Base-by-base conservation (phyloP, 2,329 filamentous ascomycete species). In the Fusarium oligoseptatum region DNA sequence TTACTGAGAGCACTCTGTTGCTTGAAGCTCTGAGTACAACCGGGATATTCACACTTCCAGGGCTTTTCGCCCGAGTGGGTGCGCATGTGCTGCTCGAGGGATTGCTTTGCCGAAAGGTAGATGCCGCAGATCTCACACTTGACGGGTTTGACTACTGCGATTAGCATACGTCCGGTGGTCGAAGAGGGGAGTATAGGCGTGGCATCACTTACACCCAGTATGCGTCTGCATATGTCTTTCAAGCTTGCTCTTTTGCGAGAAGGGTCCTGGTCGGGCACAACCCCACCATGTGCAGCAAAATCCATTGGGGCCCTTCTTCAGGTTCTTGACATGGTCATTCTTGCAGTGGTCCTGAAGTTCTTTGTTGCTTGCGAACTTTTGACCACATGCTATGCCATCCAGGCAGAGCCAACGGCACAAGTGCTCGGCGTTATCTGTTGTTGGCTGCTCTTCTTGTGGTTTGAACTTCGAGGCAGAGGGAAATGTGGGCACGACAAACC, bases 31-130 rank as follows among this genome's bases (percentile, higher is more conserved):
- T 90, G 91, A 24, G 80, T 82, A 73, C 91, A 92, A 39, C 85
- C 85, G 4, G 80, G 77, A 29, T 79, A 80, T 11, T 82, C 79
- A 78, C 92, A 94, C 45, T 86, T 82, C 82, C 90, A 92, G 29
- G 92, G 91, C 71, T 89, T 92, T 70, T 90, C 88, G 43, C 91
- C 90, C 0, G 91, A 92, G 77, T 94, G 92, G 3, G 89, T 92
- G 20, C 91, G 88, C 78, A 89, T 86, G 75, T 94, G 92, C 78
- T 93, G 92, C 48, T 90, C 88, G 8, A 93, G 85, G 1, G 92
- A 90, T 79, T 93, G 92, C 75, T 91, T 89, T 3, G 91, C 91
- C 1, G 92, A 93, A 76, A 93, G 90, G 4, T 84, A 84, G 67
- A 89, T 84, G 11, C 85, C 84, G 76, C 92, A 94, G 22, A 85